Base-by-base conservation (phyloP, 2,329 filamentous ascomycete genomes). In the Peltaster fructicola region DNA sequence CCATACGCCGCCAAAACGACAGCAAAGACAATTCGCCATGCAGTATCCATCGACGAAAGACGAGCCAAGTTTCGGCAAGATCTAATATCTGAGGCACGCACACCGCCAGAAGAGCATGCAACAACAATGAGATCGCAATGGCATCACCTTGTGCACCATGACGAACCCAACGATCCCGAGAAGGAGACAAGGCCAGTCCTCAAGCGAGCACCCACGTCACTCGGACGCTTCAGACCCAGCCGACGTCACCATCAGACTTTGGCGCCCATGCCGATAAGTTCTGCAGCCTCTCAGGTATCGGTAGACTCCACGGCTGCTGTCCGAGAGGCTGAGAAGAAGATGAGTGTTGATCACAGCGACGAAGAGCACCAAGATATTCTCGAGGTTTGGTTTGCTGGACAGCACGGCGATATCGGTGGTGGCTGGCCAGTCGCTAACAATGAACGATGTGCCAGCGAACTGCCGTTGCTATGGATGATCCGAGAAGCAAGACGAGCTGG, bases 331-430 rank as follows among this genome's bases (percentile, higher is more conserved):
- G 26, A 16, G 7, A 19, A 29, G 20, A 22, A 32, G 8, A 27
- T 22, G 10, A 17, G 8, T 11, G 23, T 22, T 15, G 20, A 18
- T 10, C 24, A 41, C 10, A n/a, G n/a, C n/a, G n/a, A n/a, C n/a
- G 38, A 37, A 3, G 35, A 36, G 14, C 41, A 44, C 14, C 42
- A 45, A 8, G 48, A 85, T 36, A 74, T 85, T 23, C 65, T 78
- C 30, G 79, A 88, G 40, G 65, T 85, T 1, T 79, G 74, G 73
- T 88, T 88, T 39, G 61, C 77, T 11, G 38, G 39, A n/a, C 34
- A 40, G 24, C 79, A 90, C 34, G 78, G 26, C 6, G 30, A 34
- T 13, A 30, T 35, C 8, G 36, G 35, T 10, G 33, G 33, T 9
- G 30, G 27, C 9, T 37, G 32, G 34, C 24, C 25, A 15, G 15